Conservation (phyloP, 2,329 filamentous ascomycete genomes). For the Xylaria sp. region DNA sequence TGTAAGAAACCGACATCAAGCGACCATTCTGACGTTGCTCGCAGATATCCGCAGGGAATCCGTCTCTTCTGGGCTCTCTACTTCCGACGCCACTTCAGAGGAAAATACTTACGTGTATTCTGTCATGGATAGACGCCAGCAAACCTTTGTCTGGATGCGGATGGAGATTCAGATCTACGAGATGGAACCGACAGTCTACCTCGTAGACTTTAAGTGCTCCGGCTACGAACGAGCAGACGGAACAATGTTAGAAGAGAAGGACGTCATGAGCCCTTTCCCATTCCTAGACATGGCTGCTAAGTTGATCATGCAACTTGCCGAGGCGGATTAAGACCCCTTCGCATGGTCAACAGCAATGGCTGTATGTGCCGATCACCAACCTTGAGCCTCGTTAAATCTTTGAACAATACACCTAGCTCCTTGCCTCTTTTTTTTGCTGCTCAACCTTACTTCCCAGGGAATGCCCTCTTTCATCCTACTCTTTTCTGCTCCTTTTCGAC, state of each 20-base stretch:
- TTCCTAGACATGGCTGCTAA: slow-evolving; percentile 94
- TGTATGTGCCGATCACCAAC: neutral
- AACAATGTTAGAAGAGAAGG: slow-evolving; percentile 86
- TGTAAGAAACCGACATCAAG: slow-evolving; percentile 52
- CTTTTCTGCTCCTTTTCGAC: neutral
- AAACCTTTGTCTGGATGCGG: slow-evolving; percentile 87
- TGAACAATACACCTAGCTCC: slow-evolving; percentile 8
- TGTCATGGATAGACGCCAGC: slow-evolving; percentile 57
- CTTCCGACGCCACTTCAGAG: slow-evolving; percentile 52
- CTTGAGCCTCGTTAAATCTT: slow-evolving; percentile 1
- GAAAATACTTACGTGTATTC: slow-evolving; percentile 57
- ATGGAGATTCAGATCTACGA: slow-evolving; percentile 96
- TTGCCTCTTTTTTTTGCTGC: neutral
- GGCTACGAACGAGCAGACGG: slow-evolving; percentile 88
- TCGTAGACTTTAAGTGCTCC: slow-evolving; percentile 98
- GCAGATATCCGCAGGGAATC: slow-evolving; percentile 55
- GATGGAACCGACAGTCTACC: slow-evolving; percentile 90
- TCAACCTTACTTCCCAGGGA: neutral
- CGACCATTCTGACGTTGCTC: slow-evolving; percentile 51
- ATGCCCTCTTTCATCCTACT: neutral
- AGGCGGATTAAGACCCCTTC: slow-evolving; percentile 67
- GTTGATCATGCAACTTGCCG: slow-evolving; percentile 92
- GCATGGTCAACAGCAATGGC: neutral
- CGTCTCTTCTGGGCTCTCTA: slow-evolving; percentile 46
- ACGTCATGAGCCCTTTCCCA: slow-evolving; percentile 93